Evolutionary conservation across 441 rosid species (phyloP), one percentile per base, ranked within the genome.

Genomic region (Hura crepitans): DNA sequence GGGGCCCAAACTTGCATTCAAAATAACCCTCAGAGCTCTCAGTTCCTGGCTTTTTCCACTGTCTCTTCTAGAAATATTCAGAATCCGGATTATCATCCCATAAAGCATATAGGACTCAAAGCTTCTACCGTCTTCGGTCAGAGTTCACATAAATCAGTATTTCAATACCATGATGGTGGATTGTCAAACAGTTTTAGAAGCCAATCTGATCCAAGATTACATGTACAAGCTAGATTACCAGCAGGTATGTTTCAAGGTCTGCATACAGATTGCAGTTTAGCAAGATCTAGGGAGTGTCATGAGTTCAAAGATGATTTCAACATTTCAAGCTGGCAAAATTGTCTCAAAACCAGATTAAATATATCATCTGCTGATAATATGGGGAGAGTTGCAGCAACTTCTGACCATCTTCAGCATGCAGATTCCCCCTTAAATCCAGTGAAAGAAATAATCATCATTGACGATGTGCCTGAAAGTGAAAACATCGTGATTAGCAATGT

Each of bases 391-490:
- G 12, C 20, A 27, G 60, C 72, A 33, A 46, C 69, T 68, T 50
- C 74, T 47, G 76, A 80, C 51, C 39, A 53, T 60, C 62, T 45
- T 54, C 74, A 68, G 55, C 74, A 5, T 39, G 73, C 66, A 33
- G 80, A 62, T 65, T 66, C 74, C 57, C 37, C 78, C 27, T 10
- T 53, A 62, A 70, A 69, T 75, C 69, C 76, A 30, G 53, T 33
- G n/a, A 85, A 79, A 77, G 89, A 85, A 77, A 66, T 84, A 60
- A 81, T 85, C 43, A 70, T 85, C 76, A 83, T 85, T 15, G 91
- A 89, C 35, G 91, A 86, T 79, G 72, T 65, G 65, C 74, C 85
- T 43, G 85, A 84, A 65, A 75, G 65, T 58, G 88, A 80, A 68
- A 72, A 71, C 15, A 51, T 7, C 28, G 35, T 59, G 65, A 43